Evolutionary conservation across 805 yeast genomes (phyloP), one percentile per base, ranked within the genome.

Genomic region (Monosporozyma yasuniensis): DNA sequence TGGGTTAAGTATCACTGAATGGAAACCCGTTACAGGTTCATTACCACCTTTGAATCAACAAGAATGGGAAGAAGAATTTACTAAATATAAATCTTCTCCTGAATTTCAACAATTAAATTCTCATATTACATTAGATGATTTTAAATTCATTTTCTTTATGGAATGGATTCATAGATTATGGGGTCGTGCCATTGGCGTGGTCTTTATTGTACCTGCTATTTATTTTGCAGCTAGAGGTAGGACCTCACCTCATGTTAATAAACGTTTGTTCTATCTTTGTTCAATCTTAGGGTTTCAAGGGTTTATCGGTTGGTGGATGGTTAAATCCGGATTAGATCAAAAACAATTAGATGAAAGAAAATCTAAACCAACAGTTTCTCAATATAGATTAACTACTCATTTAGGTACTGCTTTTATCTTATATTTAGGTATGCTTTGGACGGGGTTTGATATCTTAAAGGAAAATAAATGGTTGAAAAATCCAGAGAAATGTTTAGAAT

Each of bases 271-370:
- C 19, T 87, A 87, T 1, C 77, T 93, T 44, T 78, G 95, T 41
- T 80, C 76, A 0, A 70, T 93, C 47, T 74, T 93, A 51, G 99
- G 96, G 10, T 71, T 93, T 45, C 99, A 93, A 72, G 99, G 99
- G 48, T 85, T 83, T 48, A 84, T 93, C 56, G 99, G 99, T 30
- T 93, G 99, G 99, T 93, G 99, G 99, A 93, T 93, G 99, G 99
- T 93, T 47, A 81, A 86, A 60, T 87, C 96, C 9, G 99, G 99
- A 28, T 75, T 93, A 50, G 95, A 89, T 63, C 84, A 84, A 61
- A 76, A 83, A 42, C 84, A 84, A 61, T 72, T 93, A 45, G 77
- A 76, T 21, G 89, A 84, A 56, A 78, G 96, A 64, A 84, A 79
- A 44, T 81, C 96, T 0, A 95, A 91, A 63, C 99, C 99, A n/a